Evolutionary conservation across 345 rosid genomes (phyloP).

Genomic region (Acer negundo): DNA sequence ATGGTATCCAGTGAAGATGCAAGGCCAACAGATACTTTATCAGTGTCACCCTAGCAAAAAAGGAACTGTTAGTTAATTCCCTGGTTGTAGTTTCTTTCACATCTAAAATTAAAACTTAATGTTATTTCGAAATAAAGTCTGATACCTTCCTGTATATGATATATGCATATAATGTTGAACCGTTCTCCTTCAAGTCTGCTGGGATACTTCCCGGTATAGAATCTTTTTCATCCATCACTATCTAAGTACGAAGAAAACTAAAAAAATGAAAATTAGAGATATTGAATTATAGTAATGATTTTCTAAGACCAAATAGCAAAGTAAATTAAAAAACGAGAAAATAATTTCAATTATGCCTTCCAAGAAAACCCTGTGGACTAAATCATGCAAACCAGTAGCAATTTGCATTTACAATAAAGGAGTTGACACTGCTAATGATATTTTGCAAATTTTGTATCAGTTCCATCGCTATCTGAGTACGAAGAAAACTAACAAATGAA

Average conservation of each 20-base stretch:
- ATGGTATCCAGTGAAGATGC: too few relatives aligned
- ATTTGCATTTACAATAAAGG: neutral
- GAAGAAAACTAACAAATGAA: neutral
- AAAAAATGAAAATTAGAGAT: neutral
- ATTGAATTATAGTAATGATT: neutral
- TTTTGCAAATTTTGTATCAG: neutral
- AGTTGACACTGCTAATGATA: too few relatives aligned
- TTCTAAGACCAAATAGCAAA: neutral
- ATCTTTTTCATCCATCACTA: conserved; percentile 75
- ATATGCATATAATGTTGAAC: conserved; percentile 61
- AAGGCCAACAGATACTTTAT: too few relatives aligned
- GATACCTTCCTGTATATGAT: conserved; percentile 83
- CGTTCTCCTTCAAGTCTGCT: conserved; percentile 66
- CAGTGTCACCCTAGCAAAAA: too few relatives aligned
- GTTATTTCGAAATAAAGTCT: conserved; percentile 13
- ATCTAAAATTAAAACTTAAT: conserved; percentile 4
- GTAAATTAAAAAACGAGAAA: too few relatives aligned
- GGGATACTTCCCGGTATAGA: conserved; percentile 77
- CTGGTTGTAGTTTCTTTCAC: conserved; percentile 12
- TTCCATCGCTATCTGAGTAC: conserved; percentile 59
- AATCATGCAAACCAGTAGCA: neutral
- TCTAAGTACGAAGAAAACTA: conserved; percentile 40
- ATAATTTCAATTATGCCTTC: neutral
- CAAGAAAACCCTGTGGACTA: neutral
- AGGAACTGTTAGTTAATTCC: too few relatives aligned